phyloP scores from a whole-genome alignment of 1,284 basidiomycete species.

The Malassezia japonica region DNA sequence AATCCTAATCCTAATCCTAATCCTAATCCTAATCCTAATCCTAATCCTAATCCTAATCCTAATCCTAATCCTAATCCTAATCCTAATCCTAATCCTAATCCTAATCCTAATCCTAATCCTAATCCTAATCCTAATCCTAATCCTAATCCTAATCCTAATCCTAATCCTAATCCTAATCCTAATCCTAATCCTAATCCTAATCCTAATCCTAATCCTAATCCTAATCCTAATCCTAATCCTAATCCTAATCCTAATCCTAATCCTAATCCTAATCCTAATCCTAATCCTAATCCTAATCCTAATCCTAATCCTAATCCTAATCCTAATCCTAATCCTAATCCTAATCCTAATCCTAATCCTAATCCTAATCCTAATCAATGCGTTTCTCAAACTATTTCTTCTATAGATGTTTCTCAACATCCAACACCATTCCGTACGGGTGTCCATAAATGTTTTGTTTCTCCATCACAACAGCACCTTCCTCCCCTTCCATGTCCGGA shows the following conservation, averaged over 20 bases:
- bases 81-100: background rate
- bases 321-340: constrained; percentile 13
- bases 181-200: background rate
- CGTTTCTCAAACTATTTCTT: background rate
- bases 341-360: constrained; percentile 12
- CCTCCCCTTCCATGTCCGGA: background rate
- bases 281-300: constrained; percentile 10
- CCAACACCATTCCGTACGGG: background rate
- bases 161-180: background rate
- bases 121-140: background rate
- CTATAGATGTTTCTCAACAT: background rate
- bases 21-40: no score
- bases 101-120: background rate
- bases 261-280: background rate
- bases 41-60: no score
- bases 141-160: background rate
- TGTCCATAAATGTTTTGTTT: background rate
- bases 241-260: constrained; percentile 1
- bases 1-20: no score
- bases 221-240: background rate
- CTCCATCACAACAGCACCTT: background rate
- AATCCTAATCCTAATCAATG: background rate
- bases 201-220: background rate
- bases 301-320: constrained; percentile 13
- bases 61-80: background rate